Conservation (phyloP, 805 yeast genomes). For the Cyberlindnera nakhonratchasimensis region DNA sequence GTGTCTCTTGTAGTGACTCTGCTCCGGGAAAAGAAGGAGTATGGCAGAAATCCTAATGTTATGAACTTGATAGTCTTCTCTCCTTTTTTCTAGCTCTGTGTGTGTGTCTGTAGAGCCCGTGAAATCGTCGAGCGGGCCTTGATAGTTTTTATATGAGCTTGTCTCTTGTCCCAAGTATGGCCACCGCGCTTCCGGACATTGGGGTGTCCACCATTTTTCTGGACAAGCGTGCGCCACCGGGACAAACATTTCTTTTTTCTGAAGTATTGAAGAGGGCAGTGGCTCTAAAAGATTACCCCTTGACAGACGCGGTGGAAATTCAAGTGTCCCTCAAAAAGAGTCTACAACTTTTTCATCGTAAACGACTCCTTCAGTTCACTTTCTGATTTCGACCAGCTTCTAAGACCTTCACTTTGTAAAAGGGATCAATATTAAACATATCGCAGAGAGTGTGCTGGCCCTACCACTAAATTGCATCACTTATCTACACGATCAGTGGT, state of each 20-base stretch:
- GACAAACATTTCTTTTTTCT: slow-evolving; percentile 1
- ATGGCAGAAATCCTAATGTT: too few relatives aligned
- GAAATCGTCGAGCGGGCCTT: slow-evolving; percentile 4
- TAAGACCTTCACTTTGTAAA: not conserved
- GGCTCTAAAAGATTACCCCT: too few relatives aligned
- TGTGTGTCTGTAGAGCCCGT: not conserved
- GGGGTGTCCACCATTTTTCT: slow-evolving; percentile 1
- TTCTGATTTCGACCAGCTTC: too few relatives aligned
- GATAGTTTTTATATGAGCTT: slow-evolving; percentile 2
- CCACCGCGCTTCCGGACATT: slow-evolving; percentile 1
- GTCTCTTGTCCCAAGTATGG: slow-evolving; percentile 1
- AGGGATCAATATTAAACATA: not conserved
- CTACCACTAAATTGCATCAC: slow-evolving; percentile 1
- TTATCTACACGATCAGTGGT: slow-evolving; percentile 28
- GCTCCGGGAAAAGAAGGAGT: not conserved
- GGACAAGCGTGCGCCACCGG: not conserved
- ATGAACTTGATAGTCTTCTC: too few relatives aligned
- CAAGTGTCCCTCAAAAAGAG: not conserved
- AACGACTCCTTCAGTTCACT: too few relatives aligned
- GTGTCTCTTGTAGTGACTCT: not conserved
- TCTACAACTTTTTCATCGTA: too few relatives aligned
- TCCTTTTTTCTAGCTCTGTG: too few relatives aligned
- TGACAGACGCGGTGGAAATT: too few relatives aligned
- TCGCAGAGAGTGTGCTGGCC: not conserved
- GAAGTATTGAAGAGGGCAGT: too few relatives aligned